Base-by-base conservation (phyloP, 768 basidiomycete genomes). In the Leucocoprinus leucothites region DNA sequence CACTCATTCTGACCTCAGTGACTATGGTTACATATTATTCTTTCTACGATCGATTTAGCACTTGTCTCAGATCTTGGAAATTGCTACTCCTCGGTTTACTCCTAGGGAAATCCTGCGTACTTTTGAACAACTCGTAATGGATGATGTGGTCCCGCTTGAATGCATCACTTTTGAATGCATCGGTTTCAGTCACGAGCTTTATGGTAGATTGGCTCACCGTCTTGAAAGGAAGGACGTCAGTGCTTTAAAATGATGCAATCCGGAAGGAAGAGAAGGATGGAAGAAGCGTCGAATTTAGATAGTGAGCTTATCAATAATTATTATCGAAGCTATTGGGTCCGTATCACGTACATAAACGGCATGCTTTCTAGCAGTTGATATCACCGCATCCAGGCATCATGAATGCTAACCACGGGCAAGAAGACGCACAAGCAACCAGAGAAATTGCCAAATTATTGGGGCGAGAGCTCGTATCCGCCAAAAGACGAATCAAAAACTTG, bases 371-470 rank as follows among this genome's bases (percentile, higher is more conserved):
- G 13, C 6, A n/a, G n/a, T n/a, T 42, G 11, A 42, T 35, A 8
- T 47, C 45, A 13, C 24, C 34, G n/a, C n/a, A n/a, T 35, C 31
- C 31, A 13, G 6, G 21, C n/a, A 34, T 9, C 19, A 49, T 49
- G 48, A 14, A 34, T 19, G n/a, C n/a, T 14, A 3, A 19, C 8
- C 5, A 22, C 3, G n/a, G 19, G 35, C n/a, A 16, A 41, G 50
- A 9, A 43, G 50, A 51, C 36, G 3, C n/a, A 26, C 38, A 25
- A 21, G 38, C 50, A 2, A 16, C 25, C 0, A 52, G 24, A 22
- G 51, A 52, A 19, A 25, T 52, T 9, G 51, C 51, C 3, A 52
- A 52, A n/a, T 18, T 52, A 13, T 28, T 52, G 9, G 51, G 51
- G 3, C 26, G 51, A 31, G 51, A 52, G 26, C 51, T 52, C 28